phyloP scores from a whole-genome alignment of 768 basidiomycete species.

The Holtermanniella nyarrowii region DNA sequence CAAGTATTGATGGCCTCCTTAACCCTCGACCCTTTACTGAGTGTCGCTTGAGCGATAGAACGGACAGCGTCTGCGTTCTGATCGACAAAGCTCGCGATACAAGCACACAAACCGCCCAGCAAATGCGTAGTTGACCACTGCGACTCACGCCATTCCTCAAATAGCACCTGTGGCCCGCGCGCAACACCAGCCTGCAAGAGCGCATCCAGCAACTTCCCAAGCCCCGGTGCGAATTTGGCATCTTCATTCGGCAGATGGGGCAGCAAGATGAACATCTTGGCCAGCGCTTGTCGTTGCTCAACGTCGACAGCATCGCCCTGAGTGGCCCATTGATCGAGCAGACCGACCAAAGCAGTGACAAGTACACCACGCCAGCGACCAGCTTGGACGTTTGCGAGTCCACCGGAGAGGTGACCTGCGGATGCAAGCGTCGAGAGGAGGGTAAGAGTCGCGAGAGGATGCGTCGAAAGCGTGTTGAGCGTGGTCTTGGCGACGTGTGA shows the following conservation, averaged over 20 bases:
- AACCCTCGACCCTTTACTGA: neutral
- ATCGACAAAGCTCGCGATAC: neutral
- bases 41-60: neutral
- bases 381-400: conserved; percentile 35
- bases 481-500: conserved; percentile 30
- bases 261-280: conserved; percentile 14
- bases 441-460: conserved; percentile 25
- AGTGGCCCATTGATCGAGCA: neutral
- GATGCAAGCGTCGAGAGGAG: conserved; percentile 37
- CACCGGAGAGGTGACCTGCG: conserved; percentile 30
- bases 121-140: conserved; percentile 23
- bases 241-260: conserved; percentile 15
- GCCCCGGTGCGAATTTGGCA: conserved; percentile 5
- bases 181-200: neutral
- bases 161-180: neutral
- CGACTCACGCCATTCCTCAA: conserved; percentile 12
- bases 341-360: conserved; percentile 7
- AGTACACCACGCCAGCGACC: conserved; percentile 33
- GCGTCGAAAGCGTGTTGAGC: conserved; percentile 6
- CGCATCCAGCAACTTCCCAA: conserved; percentile 3
- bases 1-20: conserved; percentile 7
- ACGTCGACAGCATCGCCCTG: neutral
- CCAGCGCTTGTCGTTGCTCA: conserved; percentile 11
- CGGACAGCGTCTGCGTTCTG: neutral
- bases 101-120: conserved; percentile 7